These are phyloP conservation scores for Dothideomycetidae sp. DNA, from an alignment of 2,329 filamentous ascomycete species.

Conservation along the genomic window DNA sequence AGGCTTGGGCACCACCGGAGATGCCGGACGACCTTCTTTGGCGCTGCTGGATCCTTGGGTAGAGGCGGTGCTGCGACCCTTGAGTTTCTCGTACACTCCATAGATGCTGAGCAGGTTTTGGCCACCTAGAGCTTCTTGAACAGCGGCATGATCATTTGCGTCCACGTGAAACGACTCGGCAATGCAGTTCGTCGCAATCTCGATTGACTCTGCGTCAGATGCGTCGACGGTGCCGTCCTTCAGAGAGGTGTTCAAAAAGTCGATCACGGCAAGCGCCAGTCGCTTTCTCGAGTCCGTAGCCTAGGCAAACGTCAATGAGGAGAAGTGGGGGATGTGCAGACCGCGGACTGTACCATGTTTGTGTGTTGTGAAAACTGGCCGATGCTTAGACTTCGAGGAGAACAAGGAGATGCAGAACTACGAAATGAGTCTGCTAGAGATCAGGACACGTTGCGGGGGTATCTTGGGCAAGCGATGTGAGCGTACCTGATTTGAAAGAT, in stretches of 20 bases:
- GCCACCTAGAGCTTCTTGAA: conserved; percentile 63
- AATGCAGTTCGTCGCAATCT: conserved; percentile 90
- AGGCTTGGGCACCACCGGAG: conserved; percentile 26
- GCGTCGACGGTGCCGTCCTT: conserved; percentile 75
- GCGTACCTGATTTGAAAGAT: no score
- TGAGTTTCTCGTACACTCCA: conserved; percentile 90
- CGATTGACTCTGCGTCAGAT: conserved; percentile 86
- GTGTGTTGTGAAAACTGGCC: no score
- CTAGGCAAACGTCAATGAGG: conserved; percentile 16
- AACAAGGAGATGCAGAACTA: no score
- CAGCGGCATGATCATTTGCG: conserved; percentile 56
- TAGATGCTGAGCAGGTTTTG: conserved; percentile 88
- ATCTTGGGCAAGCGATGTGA: no score
- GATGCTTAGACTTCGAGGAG: no score
- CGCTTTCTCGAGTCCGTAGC: conserved; percentile 53
- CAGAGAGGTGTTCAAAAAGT: conserved; percentile 75
- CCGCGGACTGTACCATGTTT: no score
- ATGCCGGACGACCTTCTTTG: conserved; percentile 16
- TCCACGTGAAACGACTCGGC: conserved; percentile 92
- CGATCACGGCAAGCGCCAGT: conserved; percentile 90
- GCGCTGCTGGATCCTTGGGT: conserved; percentile 30
- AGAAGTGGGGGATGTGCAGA: no score
- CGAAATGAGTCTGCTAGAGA: no score
- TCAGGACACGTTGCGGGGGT: no score
- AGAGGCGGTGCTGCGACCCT: conserved; percentile 43